Base-by-base conservation (phyloP, 768 basidiomycete genomes). In the Tulasnella sp. region DNA sequence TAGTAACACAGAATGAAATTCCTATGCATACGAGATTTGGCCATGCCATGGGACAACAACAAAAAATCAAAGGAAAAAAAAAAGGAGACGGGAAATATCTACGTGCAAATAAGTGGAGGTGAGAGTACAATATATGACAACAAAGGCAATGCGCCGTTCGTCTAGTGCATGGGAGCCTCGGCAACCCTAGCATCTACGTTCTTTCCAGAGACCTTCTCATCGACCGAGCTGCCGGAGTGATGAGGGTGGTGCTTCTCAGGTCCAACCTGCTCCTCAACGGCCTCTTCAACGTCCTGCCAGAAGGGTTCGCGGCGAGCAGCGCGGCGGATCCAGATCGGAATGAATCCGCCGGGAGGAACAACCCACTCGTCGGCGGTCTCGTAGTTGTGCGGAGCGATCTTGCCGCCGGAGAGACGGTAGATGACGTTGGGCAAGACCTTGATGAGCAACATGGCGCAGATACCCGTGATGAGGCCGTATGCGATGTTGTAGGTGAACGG, bases 401-500 rank as follows among this genome's bases (percentile, higher is more conserved):
- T 88, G n/a, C 89, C 92, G n/a, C 89, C 85, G 6, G 90, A 87
- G 40, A 89, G 81, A 83, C 89, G 92, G 83, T 87, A 88, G 79
- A 95, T 72, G 22, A 88, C 28, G 85, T 90, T 89, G 9, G 94
- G 90, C 75, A 91, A 87, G 60, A 91, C 92, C 84, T 96, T 96
- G 80, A 96, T 86, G 79, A 94, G 81, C 73, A 94, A 83, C 85
- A 94, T 95, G 20, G 92, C 90, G 50, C 89, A 75, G 76, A 96
- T 88, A 48, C 95, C 95, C 54, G 93, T 91, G 82, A 96, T 95
- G 85, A 96, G 93, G 82, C 95, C 95, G 84, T 96, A 95, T 58
- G 95, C 94, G 84, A 96, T 95, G 88, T 93, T 95, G 83, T 83
- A 86, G 18, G 84, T 84, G 80, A 84, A 84, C 37, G 85, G 85